A percentile compares a stretch with the other conserved stretches of the same genome.
Evolutionary conservation across 2,329 filamentous ascomycete genomes (phyloP).

Genomic region (Exophiala oligosperma): DNA sequence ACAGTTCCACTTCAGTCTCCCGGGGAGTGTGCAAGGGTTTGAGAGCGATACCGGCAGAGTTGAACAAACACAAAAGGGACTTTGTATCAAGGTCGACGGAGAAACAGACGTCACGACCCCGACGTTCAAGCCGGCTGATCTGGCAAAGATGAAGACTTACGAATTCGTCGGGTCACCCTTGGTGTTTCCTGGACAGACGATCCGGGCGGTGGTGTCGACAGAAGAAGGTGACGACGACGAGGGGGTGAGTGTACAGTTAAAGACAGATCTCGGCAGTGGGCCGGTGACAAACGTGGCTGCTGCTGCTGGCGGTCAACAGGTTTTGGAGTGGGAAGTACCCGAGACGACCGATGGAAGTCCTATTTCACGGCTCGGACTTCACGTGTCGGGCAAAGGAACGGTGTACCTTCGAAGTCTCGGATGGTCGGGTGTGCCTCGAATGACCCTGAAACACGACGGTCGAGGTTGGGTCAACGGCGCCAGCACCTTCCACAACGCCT

Average conservation of each 20-base stretch:
- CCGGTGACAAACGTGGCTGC: not conserved
- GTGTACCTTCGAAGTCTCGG: not conserved
- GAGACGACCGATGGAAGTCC: not conserved
- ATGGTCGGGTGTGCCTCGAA: not conserved
- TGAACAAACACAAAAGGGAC: not conserved
- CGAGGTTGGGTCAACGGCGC: not conserved
- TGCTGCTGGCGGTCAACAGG: not conserved
- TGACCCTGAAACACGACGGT: not conserved
- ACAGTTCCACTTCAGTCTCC: conserved; percentile 8
- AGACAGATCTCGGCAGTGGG: not conserved
- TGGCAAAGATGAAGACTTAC: conserved; percentile 1
- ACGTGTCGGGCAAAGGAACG: not conserved
- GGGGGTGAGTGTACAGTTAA: not conserved
- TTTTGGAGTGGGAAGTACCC: not conserved
- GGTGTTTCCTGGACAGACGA: conserved; percentile 3
- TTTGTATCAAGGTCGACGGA: not conserved
- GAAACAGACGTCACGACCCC: not conserved
- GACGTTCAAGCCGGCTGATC: conserved; percentile 4
- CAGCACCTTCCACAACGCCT: not conserved
- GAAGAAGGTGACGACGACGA: not conserved
- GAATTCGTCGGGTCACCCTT: not conserved
- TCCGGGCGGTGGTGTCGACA: not conserved
- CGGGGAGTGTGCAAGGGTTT: conserved; percentile 8
- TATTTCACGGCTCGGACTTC: not conserved
- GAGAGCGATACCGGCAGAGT: not conserved